Evolutionary conservation across 768 basidiomycete genomes (phyloP).

Genomic region (Boletus patriciae): DNA sequence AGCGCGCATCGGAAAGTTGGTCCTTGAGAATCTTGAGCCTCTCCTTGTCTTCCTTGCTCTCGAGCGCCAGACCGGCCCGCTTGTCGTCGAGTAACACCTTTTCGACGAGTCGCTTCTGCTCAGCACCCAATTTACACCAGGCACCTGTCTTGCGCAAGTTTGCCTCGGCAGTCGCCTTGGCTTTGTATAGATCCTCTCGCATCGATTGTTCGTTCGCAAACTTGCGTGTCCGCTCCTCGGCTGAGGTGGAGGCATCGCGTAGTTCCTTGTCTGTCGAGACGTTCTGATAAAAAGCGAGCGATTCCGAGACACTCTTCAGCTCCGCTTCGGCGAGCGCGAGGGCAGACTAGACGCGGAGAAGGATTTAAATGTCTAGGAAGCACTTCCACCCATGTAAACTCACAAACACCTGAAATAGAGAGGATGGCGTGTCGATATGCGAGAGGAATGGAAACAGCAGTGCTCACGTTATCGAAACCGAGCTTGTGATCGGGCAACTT

Average conservation of each 20-base stretch:
- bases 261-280: constrained; percentile 71
- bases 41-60: constrained; percentile 55
- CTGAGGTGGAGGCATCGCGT: constrained; percentile 74
- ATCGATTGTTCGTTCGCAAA: constrained; percentile 74
- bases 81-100: constrained; percentile 77
- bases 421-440: neutral
- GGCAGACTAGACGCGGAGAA: constrained; percentile 41
- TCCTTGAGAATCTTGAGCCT: constrained; percentile 66
- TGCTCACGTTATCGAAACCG: constrained; percentile 64
- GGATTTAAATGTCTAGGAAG: constrained; percentile 17
- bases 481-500: constrained; percentile 55
- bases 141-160: constrained; percentile 61
- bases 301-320: constrained; percentile 51
- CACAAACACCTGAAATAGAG: constrained; percentile 62
- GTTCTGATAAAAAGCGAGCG: constrained; percentile 76
- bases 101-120: constrained; percentile 75
- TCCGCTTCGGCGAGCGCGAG: constrained; percentile 63
- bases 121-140: constrained; percentile 61
- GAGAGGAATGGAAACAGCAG: neutral
- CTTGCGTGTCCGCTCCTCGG: constrained; percentile 64
- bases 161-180: constrained; percentile 65
- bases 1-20: constrained; percentile 66
- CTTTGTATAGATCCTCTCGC: constrained; percentile 75
- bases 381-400: constrained; percentile 31
- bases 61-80: constrained; percentile 73